Evolutionary conservation across 176 grass and related monocot species (phyloP), one percentile per base, ranked within the genome.

Genomic region (Phyllostachys edulis): DNA sequence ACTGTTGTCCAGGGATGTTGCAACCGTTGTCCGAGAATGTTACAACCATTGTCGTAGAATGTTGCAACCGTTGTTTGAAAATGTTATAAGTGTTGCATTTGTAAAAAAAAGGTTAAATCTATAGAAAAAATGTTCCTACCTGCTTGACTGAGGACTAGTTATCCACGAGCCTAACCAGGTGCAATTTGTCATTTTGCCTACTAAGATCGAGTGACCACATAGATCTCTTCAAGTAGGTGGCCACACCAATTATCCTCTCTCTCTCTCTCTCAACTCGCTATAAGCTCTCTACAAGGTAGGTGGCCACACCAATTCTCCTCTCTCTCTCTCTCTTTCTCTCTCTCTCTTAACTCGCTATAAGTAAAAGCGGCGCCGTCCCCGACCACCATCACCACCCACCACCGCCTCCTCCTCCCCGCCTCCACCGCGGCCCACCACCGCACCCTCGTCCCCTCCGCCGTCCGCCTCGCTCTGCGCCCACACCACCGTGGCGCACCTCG

Each of bases 331-430:
- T 18, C 40, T n/a, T n/a, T n/a, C n/a, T n/a, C n/a, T n/a, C n/a
- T n/a, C n/a, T n/a, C n/a, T n/a, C n/a, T n/a, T n/a, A n/a, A n/a
- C 50, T 42, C 17, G 47, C 73, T 90, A 87, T 90, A 87, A 86
- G 50, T 39, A 32, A 9, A 9, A 23, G 24, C 89, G 89, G 84
- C 89, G 89, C 89, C 84, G 39, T 17, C 75, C 49, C 80, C 80
- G 26, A 77, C 82, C 47, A 73, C 88, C 63, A n/a, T n/a, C n/a
- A 14, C 78, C 56, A 45, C 69, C 62, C 34, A 66, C 82, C 61
- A 49, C 82, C 77, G 75, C 82, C 18, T 60, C 77, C 41, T 51
- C 70, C 80, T 76, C 20, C 76, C 49, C 10, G 23, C 67, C 15
- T 37, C 72, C 56, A 12, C 45, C 39, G 9, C 67, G 37, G 21